A percentile compares a stretch with the other conserved stretches of the same genome.
phyloP scores from a whole-genome alignment of 1,284 basidiomycete genomes.

The Volvariella volvacea region DNA sequence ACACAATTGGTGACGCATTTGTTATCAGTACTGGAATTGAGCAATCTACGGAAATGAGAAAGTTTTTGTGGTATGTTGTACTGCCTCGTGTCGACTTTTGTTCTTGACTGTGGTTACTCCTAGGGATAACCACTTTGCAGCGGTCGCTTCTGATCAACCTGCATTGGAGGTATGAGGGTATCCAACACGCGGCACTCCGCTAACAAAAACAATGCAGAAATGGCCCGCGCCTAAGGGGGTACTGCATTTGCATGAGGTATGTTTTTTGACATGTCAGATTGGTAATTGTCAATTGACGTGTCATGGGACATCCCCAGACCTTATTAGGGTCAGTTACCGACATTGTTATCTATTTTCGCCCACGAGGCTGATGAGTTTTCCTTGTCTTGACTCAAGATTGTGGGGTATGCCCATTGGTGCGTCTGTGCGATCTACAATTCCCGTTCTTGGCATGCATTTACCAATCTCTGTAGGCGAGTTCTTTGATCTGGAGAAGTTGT shows the following conservation, averaged over 20 bases:
- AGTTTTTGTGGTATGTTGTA: conserved; percentile 51
- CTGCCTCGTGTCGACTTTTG: not conserved
- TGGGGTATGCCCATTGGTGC: conserved; percentile 69
- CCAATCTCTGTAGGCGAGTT: conserved; percentile 43
- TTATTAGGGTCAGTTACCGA: conserved; percentile 43
- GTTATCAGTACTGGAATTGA: conserved; percentile 57
- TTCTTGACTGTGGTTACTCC: not conserved
- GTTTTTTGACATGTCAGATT: conserved; percentile 7
- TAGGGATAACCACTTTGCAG: conserved; percentile 76
- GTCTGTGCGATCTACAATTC: conserved; percentile 8
- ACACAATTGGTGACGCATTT: conserved; percentile 4
- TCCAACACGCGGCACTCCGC: not conserved
- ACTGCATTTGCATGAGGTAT: conserved; percentile 51
- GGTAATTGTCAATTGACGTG: no score
- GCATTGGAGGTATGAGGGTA: conserved; percentile 49
- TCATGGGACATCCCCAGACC: conserved; percentile 31
- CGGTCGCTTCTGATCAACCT: conserved; percentile 70
- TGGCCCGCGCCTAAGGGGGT: conserved; percentile 47
- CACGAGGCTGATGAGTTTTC: conserved; percentile 7
- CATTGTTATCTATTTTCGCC: not conserved
- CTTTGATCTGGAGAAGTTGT: conserved; percentile 61
- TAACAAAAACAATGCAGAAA: conserved; percentile 26
- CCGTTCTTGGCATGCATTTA: not conserved
- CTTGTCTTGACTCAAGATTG: conserved; percentile 27
- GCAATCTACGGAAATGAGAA: conserved; percentile 65